Conservation (phyloP, 768 basidiomycete genomes). For the Suillus lakei region DNA sequence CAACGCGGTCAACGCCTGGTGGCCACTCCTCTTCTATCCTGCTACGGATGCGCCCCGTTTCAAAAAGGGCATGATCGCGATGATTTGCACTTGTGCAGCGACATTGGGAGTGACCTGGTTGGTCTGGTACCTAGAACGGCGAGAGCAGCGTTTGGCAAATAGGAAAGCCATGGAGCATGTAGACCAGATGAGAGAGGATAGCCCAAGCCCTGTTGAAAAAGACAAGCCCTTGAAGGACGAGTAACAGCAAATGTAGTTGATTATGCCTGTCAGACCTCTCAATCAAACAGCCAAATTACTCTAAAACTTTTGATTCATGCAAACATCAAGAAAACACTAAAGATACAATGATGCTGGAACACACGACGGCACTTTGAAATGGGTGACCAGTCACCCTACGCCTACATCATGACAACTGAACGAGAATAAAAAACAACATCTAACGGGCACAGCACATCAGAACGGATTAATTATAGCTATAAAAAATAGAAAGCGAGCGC, state of each 20-base stretch:
- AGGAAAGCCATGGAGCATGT: background rate
- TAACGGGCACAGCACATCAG: conserved; percentile 25
- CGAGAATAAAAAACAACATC: conserved; percentile 10
- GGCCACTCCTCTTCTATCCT: conserved; percentile 74
- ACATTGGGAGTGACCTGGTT: conserved; percentile 59
- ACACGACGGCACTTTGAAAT: background rate
- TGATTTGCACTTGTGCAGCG: conserved; percentile 62
- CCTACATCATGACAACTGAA: background rate
- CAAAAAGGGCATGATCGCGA: conserved; percentile 69
- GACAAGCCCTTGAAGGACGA: conserved; percentile 5
- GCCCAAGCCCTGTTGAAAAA: background rate
- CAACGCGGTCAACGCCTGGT: conserved; percentile 72
- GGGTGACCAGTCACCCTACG: conserved; percentile 7
- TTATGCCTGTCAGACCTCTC: background rate
- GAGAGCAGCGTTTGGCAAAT: conserved; percentile 32
- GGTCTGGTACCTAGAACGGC: conserved; percentile 58
- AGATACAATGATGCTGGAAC: conserved; percentile 18
- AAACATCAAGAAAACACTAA: conserved; percentile 11
- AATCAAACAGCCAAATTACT: background rate
- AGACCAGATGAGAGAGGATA: background rate
- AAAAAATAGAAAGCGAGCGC: conserved; percentile 14
- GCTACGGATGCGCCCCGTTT: conserved; percentile 74
- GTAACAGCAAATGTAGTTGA: background rate
- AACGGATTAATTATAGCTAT: conserved; percentile 1
- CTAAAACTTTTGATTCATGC: conserved; percentile 6